Evolutionary conservation across 1,139 yeast species (phyloP), one percentile per base, ranked within the genome.

Genomic region (Candida mesenterica): DNA sequence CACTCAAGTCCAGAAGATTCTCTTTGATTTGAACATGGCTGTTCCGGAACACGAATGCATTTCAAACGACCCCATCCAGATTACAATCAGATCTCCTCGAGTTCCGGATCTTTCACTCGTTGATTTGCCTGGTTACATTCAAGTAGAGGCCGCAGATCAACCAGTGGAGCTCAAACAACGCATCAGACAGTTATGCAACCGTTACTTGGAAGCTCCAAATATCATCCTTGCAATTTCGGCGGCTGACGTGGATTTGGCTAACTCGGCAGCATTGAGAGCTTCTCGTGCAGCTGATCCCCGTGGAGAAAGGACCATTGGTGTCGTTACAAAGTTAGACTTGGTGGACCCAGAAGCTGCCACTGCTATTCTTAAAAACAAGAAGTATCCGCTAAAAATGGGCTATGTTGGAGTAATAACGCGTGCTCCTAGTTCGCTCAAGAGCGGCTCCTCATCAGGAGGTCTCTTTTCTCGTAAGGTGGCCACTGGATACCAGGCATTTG

Each of bases 191-290:
- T 67, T 94, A 20, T 92, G 97, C 60, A 85, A 86, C 47, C 78
- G 79, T 53, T 94, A 94, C 56, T 72, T 94, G 48, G 89, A 85
- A 52, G 80, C 85, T 6, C 98, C 98, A 13, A 94, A 94, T 54
- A 87, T 94, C 37, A 94, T 94, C 29, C 68, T 94, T 49, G 98
- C 98, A 0, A 92, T 94, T 23, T 87, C 96, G 10, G 92, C 98
- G 1, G 98, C 98, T 0, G 97, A 94, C 62, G 98, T 92, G 2
- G 99, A 94, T 67, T 70, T 94, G 54, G 98, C 98, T 1, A 92
- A 92, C 57, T 88, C 97, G 24, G 79, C 97, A 2, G 97, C 98
- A 0, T 74, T 92, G 41, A 72, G 95, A 42, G 97, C 97, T 0
- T 86, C 96, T n/a, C 80, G 90, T 45, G 44, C 72, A n/a, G 90